phyloP scores from a whole-genome alignment of 2,329 filamentous ascomycete species.

The Clarireedia homoeocarpa region DNA sequence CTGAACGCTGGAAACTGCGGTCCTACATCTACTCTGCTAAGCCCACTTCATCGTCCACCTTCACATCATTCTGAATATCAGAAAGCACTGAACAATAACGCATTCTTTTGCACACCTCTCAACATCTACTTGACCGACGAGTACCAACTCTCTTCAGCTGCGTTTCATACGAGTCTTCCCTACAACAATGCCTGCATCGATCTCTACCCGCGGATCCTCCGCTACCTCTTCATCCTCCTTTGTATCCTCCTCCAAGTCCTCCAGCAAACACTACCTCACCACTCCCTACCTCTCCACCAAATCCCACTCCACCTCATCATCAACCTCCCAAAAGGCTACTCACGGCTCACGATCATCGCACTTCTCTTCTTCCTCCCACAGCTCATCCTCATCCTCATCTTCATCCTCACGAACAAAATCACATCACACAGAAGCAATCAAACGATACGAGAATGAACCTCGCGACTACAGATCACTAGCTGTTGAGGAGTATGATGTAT shows the following conservation, averaged over 20 bases:
- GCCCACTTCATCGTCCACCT: no score
- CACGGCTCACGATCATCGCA: not conserved
- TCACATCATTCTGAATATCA: no score
- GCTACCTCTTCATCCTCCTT: no score
- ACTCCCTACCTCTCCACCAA: not conserved
- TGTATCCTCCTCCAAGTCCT: not conserved
- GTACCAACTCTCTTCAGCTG: no score
- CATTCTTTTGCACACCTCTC: no score
- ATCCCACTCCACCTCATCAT: not conserved
- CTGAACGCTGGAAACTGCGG: no score
- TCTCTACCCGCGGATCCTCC: no score
- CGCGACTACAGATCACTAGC: conserved; percentile 14
- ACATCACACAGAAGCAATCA: not conserved
- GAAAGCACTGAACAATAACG: no score
- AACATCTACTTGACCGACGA: no score
- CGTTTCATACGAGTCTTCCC: no score
- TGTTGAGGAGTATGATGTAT: conserved; percentile 16
- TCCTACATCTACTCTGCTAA: no score
- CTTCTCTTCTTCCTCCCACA: not conserved
- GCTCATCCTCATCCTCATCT: not conserved
- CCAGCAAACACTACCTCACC: not conserved
- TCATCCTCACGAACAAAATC: not conserved
- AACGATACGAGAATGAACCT: conserved; percentile 8
- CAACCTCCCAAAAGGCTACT: not conserved
- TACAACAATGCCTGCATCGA: no score